These are phyloP conservation scores for Scortechinia acanthostroma DNA, from an alignment of 2,329 filamentous ascomycete species.

Conservation along the genomic window DNA sequence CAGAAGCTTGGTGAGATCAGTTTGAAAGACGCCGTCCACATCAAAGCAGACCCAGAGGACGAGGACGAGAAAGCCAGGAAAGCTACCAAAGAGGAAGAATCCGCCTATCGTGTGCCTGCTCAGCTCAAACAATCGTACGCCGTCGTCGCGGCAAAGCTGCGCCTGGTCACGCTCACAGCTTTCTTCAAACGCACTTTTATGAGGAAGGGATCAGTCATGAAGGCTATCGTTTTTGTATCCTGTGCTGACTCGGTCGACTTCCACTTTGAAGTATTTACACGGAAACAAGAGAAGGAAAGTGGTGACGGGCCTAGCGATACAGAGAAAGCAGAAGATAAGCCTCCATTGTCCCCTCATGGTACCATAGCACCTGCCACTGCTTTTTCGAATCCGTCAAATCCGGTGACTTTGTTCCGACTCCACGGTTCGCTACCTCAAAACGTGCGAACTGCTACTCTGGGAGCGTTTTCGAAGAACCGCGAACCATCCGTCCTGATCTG, in stretches of 20 bases:
- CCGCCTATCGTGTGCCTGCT: constrained; percentile 73
- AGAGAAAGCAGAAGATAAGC: constrained; percentile 15
- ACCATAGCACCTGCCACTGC: constrained; percentile 66
- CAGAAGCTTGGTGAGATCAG: constrained; percentile 91
- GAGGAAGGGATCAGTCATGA: constrained; percentile 85
- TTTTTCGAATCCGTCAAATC: constrained; percentile 70
- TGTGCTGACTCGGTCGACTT: constrained; percentile 97
- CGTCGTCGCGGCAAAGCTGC: constrained; percentile 80
- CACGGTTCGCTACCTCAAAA: constrained; percentile 88
- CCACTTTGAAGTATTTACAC: constrained; percentile 76
- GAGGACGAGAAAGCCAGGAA: constrained; percentile 32
- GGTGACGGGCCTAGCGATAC: constrained; percentile 13
- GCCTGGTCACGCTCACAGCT: constrained; percentile 79
- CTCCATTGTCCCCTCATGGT: constrained; percentile 27
- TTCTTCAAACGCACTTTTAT: constrained; percentile 82
- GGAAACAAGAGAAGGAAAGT: constrained; percentile 6
- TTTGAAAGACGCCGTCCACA: constrained; percentile 82
- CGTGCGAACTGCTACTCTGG: constrained; percentile 78
- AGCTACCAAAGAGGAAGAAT: constrained; percentile 39
- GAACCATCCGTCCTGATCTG: constrained; percentile 80
- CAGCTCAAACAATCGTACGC: constrained; percentile 91
- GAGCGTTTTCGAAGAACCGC: constrained; percentile 67
- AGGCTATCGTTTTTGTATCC: constrained; percentile 92
- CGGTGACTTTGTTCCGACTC: constrained; percentile 75
- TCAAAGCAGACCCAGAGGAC: constrained; percentile 51